phyloP scores from a whole-genome alignment of 192 early-diverging fungal genomes.

The Gigaspora rosea region DNA sequence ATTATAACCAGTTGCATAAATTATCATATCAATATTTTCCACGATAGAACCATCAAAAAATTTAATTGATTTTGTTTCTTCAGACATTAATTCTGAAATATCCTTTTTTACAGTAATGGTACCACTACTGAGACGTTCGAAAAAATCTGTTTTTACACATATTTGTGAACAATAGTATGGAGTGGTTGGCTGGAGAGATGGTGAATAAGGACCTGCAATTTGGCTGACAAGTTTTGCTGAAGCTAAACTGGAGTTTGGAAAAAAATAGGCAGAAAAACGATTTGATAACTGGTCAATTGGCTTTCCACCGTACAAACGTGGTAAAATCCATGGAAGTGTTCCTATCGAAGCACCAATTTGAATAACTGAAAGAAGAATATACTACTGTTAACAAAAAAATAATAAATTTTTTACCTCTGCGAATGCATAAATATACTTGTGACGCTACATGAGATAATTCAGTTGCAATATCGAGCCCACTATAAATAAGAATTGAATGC shows the following conservation, averaged over 20 bases:
- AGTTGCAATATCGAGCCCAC: slow-evolving; percentile 58
- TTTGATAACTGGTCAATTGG: slow-evolving; percentile 54
- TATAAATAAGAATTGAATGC: slow-evolving; percentile 29
- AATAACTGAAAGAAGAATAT: too few relatives aligned
- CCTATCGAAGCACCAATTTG: neutral
- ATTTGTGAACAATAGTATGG: slow-evolving; percentile 44
- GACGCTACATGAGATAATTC: slow-evolving; percentile 57
- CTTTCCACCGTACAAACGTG: slow-evolving; percentile 48
- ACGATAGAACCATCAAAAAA: slow-evolving; percentile 60
- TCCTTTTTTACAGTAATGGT: slow-evolving; percentile 51
- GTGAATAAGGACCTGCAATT: slow-evolving; percentile 32
- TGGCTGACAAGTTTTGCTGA: slow-evolving; percentile 34
- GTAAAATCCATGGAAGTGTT: slow-evolving; percentile 47
- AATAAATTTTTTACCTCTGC: slow-evolving; percentile 20
- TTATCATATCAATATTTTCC: slow-evolving; percentile 55
- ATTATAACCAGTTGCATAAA: slow-evolving; percentile 66
- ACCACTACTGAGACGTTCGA: slow-evolving; percentile 52
- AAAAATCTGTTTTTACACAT: slow-evolving; percentile 52
- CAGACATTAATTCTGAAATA: slow-evolving; percentile 44
- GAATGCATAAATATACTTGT: slow-evolving; percentile 49
- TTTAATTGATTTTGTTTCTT: slow-evolving; percentile 37
- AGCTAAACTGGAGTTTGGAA: slow-evolving; percentile 9
- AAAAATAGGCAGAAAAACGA: slow-evolving; percentile 43
- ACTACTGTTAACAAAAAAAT: too few relatives aligned
- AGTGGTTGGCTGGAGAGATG: slow-evolving; percentile 48